Evolutionary conservation across 148 eudicot genomes (phyloP), one percentile per base, ranked within the genome.

Genomic region (Chenopodium berlandieri): DNA sequence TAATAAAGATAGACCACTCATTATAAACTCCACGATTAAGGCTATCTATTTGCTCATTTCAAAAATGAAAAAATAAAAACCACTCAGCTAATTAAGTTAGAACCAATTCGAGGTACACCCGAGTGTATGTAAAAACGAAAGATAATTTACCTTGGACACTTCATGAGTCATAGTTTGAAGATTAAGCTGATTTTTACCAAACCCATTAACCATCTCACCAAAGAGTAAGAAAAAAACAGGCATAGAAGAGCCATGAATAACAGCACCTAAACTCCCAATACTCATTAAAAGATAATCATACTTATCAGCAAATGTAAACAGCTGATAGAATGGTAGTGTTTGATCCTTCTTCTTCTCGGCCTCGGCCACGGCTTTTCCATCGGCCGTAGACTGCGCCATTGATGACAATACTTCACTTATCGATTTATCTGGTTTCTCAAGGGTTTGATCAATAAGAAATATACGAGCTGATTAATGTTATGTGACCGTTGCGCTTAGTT

Each of bases 161-260:
- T 97, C 98, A 63, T 91, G 89, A 23, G 97, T 92, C 95, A 97
- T 89, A 64, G 93, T 86, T 58, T 80, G 79, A 44, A 97, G 91
- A 91, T 97, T 94, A 72, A 88, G 72, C 60, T 97, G 99, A 62
- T 97, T 97, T 63, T 97, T 84, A 27, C 99, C 99, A 52, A 97
- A 97, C 0, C 99, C 99, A 75, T 97, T 97, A 63, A 97, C 97
- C 98, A 97, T 92, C 82, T 94, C 84, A 73, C 99, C 99, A 70
- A 97, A 97, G 14, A 97, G 82, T 22, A 97, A 87, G 80, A 97
- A 97, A 87, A 97, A 97, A 25, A 92, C 91, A 2, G 99, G 99
- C 99, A 97, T 97, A 58, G 99, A 92, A 47, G 99, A 94, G 37
- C 99, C 99, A 73, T 97, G 99, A 79, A 97, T 63, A 25, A 97